Evolutionary conservation across 1,284 basidiomycete genomes (phyloP).

Genomic region (Takashimella tepidaria): DNA sequence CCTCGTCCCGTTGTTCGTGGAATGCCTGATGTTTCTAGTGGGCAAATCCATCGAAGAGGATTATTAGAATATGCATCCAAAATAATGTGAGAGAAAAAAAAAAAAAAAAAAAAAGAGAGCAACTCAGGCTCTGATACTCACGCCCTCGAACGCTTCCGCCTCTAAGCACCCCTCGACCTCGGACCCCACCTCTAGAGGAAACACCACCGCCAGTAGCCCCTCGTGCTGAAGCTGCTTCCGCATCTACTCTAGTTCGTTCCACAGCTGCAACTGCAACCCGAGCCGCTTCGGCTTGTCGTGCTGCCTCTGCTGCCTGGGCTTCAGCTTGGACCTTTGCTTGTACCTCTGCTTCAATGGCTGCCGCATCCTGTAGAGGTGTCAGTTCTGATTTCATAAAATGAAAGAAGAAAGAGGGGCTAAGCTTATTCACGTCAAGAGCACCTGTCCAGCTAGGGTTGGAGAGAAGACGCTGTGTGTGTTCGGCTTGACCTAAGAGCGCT

Average conservation of each 20-base stretch:
- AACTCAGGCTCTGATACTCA: slow-evolving; percentile 1
- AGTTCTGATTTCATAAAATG: neutral
- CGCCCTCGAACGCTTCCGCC: slow-evolving; percentile 8
- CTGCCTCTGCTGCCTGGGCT: slow-evolving; percentile 10
- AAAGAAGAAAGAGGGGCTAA: neutral
- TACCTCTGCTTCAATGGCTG: slow-evolving; percentile 26
- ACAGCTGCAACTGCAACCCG: neutral
- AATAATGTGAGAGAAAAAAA: neutral
- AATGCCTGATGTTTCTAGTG: slow-evolving; percentile 1
- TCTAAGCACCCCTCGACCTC: slow-evolving; percentile 6
- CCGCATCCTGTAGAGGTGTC: slow-evolving; percentile 24
- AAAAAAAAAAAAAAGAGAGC: no score
- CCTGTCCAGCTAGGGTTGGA: slow-evolving; percentile 44
- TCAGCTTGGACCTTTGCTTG: slow-evolving; percentile 19
- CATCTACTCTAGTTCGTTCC: slow-evolving; percentile 5
- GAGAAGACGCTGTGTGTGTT: slow-evolving; percentile 41
- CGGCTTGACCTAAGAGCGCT: slow-evolving; percentile 40
- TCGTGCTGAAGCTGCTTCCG: slow-evolving; percentile 15
- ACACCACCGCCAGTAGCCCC: slow-evolving; percentile 1
- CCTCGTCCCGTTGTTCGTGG: neutral
- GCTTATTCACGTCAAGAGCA: slow-evolving; percentile 34
- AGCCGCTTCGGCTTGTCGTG: slow-evolving; percentile 1
- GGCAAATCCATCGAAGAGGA: no score
- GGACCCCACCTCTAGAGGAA: slow-evolving; percentile 16
- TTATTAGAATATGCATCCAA: neutral